Evolutionary conservation across 768 basidiomycete species (phyloP).

Genomic region (Lactarius vividus): DNA sequence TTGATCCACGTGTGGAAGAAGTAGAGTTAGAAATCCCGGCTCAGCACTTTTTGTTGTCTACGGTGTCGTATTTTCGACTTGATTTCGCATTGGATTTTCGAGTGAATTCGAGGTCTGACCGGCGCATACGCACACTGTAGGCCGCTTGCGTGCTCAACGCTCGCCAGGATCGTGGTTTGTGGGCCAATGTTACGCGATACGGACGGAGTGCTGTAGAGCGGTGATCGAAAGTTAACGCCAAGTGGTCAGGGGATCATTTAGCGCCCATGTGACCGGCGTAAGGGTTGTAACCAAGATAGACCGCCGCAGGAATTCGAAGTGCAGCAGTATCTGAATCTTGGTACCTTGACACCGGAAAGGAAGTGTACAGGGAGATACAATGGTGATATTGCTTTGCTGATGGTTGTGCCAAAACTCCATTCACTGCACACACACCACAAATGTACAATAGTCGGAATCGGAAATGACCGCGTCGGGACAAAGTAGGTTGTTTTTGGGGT

Average conservation of each 20-base stretch:
- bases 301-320: not conserved
- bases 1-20: not conserved
- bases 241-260: not conserved
- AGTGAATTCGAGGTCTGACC: not conserved
- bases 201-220: not conserved
- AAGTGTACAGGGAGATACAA: not conserved
- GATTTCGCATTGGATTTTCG: too few relatives aligned
- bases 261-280: not conserved
- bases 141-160: not conserved
- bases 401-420: not conserved
- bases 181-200: not conserved
- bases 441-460: not conserved
- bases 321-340: not conserved
- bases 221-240: not conserved
- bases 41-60: not conserved
- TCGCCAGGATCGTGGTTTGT: not conserved
- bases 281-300: not conserved
- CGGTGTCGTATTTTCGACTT: not conserved
- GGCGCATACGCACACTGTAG: too few relatives aligned
- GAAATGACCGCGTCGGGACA: not conserved
- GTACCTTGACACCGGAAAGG: not conserved
- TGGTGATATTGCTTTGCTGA: not conserved
- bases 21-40: not conserved
- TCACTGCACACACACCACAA: not conserved
- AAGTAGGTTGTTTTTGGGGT: not conserved